These are phyloP conservation scores for Cyclostephanos invisitatus DNA, from an alignment of 108 stramenopile species.

Conservation along the genomic window DNA sequence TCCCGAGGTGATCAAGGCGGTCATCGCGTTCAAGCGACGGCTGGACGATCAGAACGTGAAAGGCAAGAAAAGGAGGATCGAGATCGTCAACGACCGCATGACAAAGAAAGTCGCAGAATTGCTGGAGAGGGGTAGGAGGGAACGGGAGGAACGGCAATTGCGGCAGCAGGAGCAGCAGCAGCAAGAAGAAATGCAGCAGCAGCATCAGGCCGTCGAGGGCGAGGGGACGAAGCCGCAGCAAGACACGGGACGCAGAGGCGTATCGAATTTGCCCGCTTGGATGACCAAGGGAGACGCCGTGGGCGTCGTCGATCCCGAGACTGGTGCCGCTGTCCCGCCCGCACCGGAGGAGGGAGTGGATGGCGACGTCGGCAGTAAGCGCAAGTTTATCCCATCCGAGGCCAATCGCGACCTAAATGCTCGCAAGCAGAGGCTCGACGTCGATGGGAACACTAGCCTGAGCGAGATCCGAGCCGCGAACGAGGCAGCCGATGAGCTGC, in stretches of 20 bases:
- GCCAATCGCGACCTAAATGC: slow-evolving; percentile 51
- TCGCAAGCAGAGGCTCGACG: slow-evolving; percentile 44
- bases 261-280: slow-evolving; percentile 83
- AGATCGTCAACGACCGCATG: slow-evolving; percentile 56
- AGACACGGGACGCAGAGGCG: slow-evolving; percentile 58
- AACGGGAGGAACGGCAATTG: slow-evolving; percentile 16
- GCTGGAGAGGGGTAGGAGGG: slow-evolving; percentile 49
- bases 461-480: slow-evolving; percentile 54
- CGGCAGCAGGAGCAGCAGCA: slow-evolving; percentile 13
- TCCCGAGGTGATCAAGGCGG: slow-evolving; percentile 75
- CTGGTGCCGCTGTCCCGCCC: slow-evolving; percentile 8
- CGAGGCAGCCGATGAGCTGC: slow-evolving; percentile 42
- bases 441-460: slow-evolving; percentile 27
- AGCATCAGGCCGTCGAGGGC: slow-evolving; percentile 7
- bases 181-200: slow-evolving; percentile 23
- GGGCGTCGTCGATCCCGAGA: neutral
- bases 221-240: slow-evolving; percentile 19
- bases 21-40: slow-evolving; percentile 70
- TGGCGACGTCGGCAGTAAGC: slow-evolving; percentile 30
- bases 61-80: slow-evolving; percentile 44
- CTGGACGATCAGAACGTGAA: slow-evolving; percentile 51
- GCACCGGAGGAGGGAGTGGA: slow-evolving; percentile 38
- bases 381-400: slow-evolving; percentile 50
- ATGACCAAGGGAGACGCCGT: slow-evolving; percentile 59
- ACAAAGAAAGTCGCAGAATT: slow-evolving; percentile 60